phyloP scores from a whole-genome alignment of 1,284 basidiomycete genomes.

The Hemileccinum hortonii region DNA sequence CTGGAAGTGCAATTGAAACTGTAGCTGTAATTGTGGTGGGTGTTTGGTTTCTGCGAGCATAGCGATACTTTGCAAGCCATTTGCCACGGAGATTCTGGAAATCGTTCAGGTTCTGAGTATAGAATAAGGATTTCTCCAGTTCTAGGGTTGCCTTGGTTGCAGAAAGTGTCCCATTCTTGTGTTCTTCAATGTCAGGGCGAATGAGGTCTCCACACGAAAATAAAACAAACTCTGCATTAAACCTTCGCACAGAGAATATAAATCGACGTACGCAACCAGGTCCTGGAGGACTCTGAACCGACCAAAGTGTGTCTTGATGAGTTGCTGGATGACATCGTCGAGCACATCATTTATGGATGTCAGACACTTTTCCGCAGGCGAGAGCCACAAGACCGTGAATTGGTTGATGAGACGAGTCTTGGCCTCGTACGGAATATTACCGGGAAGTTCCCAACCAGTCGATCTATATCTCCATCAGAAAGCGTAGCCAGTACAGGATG shows the following conservation, averaged over 20 bases:
- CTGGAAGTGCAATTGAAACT: too few species aligned
- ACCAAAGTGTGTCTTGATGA: slow-evolving; percentile 35
- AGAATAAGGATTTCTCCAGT: slow-evolving; percentile 30
- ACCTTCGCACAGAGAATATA: not conserved
- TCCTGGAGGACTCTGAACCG: slow-evolving; percentile 31
- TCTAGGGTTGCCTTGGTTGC: slow-evolving; percentile 24
- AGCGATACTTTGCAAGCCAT: slow-evolving; percentile 23
- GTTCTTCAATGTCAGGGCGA: slow-evolving; percentile 21
- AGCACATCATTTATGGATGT: slow-evolving; percentile 31
- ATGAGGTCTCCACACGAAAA: slow-evolving; percentile 19
- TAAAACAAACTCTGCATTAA: not conserved
- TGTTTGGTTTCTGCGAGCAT: slow-evolving; percentile 6
- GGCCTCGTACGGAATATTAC: slow-evolving; percentile 51
- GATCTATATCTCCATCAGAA: slow-evolving; percentile 33
- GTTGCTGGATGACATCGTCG: slow-evolving; percentile 14
- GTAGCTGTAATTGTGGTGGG: too few species aligned
- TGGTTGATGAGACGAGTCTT: slow-evolving; percentile 42
- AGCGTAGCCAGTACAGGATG: not conserved
- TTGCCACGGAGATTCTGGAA: slow-evolving; percentile 17
- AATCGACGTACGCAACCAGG: slow-evolving; percentile 29
- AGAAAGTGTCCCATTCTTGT: slow-evolving; percentile 10
- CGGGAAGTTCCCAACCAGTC: slow-evolving; percentile 52
- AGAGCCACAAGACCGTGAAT: slow-evolving; percentile 43
- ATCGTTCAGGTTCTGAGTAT: slow-evolving; percentile 37
- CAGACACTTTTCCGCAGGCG: slow-evolving; percentile 43